Percentiles rank a stretch among this genome's conserved stretches.
These are phyloP conservation scores for Monosporozyma aerobia DNA, from an alignment of 805 yeast species.

Conservation along the genomic window DNA sequence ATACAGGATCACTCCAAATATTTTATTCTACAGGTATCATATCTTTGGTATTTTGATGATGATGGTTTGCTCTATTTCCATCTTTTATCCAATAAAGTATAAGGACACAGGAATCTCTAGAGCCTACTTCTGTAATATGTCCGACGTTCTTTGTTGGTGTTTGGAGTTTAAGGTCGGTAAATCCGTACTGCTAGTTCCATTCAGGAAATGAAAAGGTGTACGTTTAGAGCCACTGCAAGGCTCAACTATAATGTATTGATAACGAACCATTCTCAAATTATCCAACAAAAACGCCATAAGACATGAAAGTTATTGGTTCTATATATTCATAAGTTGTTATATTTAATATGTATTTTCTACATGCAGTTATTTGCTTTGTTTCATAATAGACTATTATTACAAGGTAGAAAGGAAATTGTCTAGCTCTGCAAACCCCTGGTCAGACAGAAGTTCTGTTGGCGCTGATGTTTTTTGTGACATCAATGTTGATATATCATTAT, in stretches of 20 bases:
- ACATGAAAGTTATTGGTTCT: background rate
- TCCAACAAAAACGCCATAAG: background rate
- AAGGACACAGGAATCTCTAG: too few relatives aligned
- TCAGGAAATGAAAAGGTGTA: too few relatives aligned
- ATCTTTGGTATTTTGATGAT: too few relatives aligned
- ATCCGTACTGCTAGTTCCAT: too few relatives aligned
- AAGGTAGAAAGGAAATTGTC: conserved; percentile 25
- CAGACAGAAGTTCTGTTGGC: conserved; percentile 17
- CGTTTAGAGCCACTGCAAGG: background rate
- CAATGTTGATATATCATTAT: background rate
- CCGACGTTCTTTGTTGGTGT: too few relatives aligned
- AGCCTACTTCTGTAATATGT: too few relatives aligned
- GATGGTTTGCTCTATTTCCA: too few relatives aligned
- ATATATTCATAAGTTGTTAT: background rate
- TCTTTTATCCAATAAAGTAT: too few relatives aligned
- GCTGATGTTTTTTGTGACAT: conserved; percentile 13
- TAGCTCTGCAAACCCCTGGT: conserved; percentile 23
- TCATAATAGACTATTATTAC: conserved; percentile 4
- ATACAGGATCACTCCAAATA: too few relatives aligned
- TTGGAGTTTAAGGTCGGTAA: too few relatives aligned
- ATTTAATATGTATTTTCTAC: background rate
- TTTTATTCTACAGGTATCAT: too few relatives aligned
- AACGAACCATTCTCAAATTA: background rate
- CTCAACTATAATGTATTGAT: background rate
- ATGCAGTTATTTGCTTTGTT: background rate